Base-by-base conservation (phyloP, 1,139 yeast genomes). In the Blastobotrys capitulatus region DNA sequence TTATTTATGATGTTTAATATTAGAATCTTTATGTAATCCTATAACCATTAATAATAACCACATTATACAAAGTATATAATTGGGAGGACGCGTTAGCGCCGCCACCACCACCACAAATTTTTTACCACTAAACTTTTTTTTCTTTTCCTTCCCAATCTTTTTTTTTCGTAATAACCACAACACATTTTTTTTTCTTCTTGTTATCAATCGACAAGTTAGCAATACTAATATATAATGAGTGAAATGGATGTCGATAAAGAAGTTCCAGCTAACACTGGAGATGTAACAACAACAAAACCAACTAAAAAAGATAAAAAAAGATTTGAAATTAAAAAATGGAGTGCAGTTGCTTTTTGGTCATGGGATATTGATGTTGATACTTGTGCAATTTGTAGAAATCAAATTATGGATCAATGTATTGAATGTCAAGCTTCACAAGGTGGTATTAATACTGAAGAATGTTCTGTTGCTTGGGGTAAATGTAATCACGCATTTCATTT, bases 311-410 rank as follows among this genome's bases (percentile, higher is more conserved):
- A 60, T 54, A 74, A 75, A 69, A 79, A 78, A 64, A 73, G 83
- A 58, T 83, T 83, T 58, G 88, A 83, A 60, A 82, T 84, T 45
- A 80, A 82, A 61, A 83, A 67, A 73, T 92, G 98, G 98, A 89
- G 96, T 15, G 97, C 98, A 0, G 98, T 94, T 48, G 97, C 98
- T 16, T 89, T 92, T 64, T 94, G 99, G 99, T 89, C 97, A 1
- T 94, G 98, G 98, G 97, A 88, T 69, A 86, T 89, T 53, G 94
- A 83, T 47, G 95, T 92, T 52, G 98, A 94, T 60, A 89, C 88
- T 51, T 94, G 99, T 74, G 97, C 99, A 42, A 94, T 94, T 66
- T 94, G 99, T 76, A 80, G 98, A 63, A 94, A 92, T 68, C 97
- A 92, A 69, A 78, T 92, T 60, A 94, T 94, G 99, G 99, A 94